Evolutionary conservation across 2,329 filamentous ascomycete species (phyloP), one percentile per base, ranked within the genome.

Genomic region (Lomentospora prolificans): DNA sequence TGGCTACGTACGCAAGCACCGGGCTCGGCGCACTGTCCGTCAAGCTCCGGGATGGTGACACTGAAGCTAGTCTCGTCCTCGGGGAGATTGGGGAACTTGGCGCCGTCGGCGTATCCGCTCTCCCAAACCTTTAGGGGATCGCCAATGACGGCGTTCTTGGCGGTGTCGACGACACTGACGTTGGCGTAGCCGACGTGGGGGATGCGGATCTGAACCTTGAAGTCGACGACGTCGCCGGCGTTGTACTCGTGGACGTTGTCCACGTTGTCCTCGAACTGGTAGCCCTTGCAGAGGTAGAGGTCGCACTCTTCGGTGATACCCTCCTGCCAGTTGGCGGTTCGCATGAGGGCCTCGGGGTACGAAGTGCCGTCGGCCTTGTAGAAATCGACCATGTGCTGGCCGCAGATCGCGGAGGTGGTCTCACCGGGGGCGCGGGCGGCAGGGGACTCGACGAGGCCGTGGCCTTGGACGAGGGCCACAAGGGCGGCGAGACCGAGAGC

Each of bases 31-130:
- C 80, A 83, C 53, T 78, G 62, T 58, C 62, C 62, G 6, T 62
- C 64, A 19, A 80, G 66, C 33, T 63, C 61, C 1, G 80, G 80
- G 59, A 84, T 78, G 28, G 74, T 81, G 61, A 82, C 70, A 58
- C 70, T 73, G 68, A 83, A 83, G 57, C 24, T 53, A 57, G 58
- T 57, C 50, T 60, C 57, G 36, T 63, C 60, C 6, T 51, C 58
- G 10, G 57, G 58, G 7, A 58, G 52, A 24, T 60, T 50, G 3
- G 61, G 61, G 56, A 60, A 57, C 51, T 48, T 33, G 17, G 50
- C 55, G 0, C 55, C 55, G 54, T 44, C 33, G 25, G 31, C 57
- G 57, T 50, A 61, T 50, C 56, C 57, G 57, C 41, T 60, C 60
- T 69, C 69, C 71, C 73, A 79, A 54, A 64, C 67, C 55, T 70